Conservation (phyloP, 176 grass and related monocot species). For the Raddia distichophylla region DNA sequence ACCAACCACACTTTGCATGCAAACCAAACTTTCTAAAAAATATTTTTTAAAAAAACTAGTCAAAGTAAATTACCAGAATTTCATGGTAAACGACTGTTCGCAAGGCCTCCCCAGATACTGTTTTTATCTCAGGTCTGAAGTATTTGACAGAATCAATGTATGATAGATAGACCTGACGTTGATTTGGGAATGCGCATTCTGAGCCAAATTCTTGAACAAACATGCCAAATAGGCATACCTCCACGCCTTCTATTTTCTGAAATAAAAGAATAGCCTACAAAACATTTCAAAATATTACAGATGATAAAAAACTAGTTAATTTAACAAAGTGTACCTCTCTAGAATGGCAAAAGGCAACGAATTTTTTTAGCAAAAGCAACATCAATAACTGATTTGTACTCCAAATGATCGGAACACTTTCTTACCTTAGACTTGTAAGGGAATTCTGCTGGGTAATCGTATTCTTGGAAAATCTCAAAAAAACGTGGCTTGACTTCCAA, state of each 20-base stretch:
- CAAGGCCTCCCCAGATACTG: slow-evolving; percentile 74
- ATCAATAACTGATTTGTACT: slow-evolving; percentile 30
- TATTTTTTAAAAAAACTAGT: neutral
- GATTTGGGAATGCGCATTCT: slow-evolving; percentile 79
- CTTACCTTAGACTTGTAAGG: slow-evolving; percentile 95
- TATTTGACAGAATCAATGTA: slow-evolving; percentile 98
- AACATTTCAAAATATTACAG: slow-evolving; percentile 20
- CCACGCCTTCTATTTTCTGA: slow-evolving; percentile 94
- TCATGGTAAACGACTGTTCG: slow-evolving; percentile 96
- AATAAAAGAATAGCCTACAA: slow-evolving; percentile 89
- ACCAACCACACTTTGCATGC: slow-evolving; percentile 14
- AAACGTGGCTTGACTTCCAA: slow-evolving; percentile 83
- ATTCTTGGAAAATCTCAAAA: slow-evolving; percentile 79
- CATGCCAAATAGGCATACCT: slow-evolving; percentile 97
- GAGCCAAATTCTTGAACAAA: slow-evolving; percentile 97
- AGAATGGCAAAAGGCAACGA: neutral
- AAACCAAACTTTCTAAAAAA: slow-evolving; percentile 23
- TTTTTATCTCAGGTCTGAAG: slow-evolving; percentile 83
- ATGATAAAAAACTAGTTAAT: neutral
- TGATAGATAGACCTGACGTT: slow-evolving; percentile 87
- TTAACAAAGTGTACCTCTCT: slow-evolving; percentile 17
- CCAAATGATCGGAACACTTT: neutral
- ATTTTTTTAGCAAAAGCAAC: neutral
- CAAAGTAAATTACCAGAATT: slow-evolving; percentile 74
- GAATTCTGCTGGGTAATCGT: slow-evolving; percentile 88